Conservation (phyloP, 2,329 filamentous ascomycete genomes). For the Cercospora sesami region DNA sequence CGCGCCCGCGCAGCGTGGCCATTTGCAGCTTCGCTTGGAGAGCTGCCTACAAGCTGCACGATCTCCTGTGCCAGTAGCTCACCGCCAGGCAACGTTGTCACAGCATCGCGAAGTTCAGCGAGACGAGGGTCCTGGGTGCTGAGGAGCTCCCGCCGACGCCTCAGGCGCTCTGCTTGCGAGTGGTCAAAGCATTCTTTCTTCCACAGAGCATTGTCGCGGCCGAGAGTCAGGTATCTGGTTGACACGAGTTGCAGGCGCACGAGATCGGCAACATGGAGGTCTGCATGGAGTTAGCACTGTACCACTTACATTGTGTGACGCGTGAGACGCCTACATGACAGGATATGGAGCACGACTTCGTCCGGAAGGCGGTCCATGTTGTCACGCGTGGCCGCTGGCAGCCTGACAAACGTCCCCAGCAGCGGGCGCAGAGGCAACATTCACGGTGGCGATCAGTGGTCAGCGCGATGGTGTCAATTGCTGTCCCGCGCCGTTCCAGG, state of each 20-base stretch:
- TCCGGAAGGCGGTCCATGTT: conserved; percentile 36
- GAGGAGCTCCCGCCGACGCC: conserved; percentile 52
- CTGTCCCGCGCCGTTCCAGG: not conserved
- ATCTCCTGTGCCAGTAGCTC: conserved; percentile 31
- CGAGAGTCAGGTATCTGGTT: conserved; percentile 63
- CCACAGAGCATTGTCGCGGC: conserved; percentile 76
- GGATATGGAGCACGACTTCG: conserved; percentile 48
- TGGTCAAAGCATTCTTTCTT: conserved; percentile 70
- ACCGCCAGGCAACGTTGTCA: conserved; percentile 36
- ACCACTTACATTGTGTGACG: conserved; percentile 3
- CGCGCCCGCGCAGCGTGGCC: conserved; percentile 26
- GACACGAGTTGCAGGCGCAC: conserved; percentile 70
- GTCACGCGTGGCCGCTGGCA: conserved; percentile 7
- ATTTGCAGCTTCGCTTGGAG: conserved; percentile 18
- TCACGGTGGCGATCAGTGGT: not conserved
- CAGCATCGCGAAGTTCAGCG: conserved; percentile 45
- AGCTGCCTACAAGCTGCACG: conserved; percentile 24
- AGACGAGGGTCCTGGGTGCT: conserved; percentile 46
- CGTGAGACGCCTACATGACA: conserved; percentile 41
- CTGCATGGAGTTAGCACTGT: conserved; percentile 43
- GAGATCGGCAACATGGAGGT: conserved; percentile 64
- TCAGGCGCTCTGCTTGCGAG: conserved; percentile 65
- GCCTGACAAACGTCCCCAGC: conserved; percentile 6
- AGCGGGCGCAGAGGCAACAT: conserved; percentile 11
- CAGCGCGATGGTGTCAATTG: not conserved